Evolutionary conservation across 73 alveolate species (phyloP), one percentile per base, ranked within the genome.

Genomic region (Paramecium biaurelia): DNA sequence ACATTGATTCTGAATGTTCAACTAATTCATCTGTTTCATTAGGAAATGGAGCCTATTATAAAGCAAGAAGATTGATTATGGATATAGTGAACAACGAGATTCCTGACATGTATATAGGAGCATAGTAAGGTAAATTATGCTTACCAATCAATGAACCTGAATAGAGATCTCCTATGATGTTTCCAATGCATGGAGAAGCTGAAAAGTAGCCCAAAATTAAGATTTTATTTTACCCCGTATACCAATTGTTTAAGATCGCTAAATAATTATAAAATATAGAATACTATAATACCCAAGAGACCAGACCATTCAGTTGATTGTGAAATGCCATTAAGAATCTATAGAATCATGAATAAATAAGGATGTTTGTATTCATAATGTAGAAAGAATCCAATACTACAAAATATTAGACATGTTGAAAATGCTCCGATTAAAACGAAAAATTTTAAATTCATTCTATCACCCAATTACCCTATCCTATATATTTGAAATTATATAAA

Each of bases 241-340:
- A 79, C 90, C 90, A 79, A 79, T 79, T 79, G 32, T 79, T 79
- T 45, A 79, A 24, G 43, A 79, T 79, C 28, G 90, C 90, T 45
- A 79, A 24, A 30, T 30, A 63, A 30, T 30, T 63, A 30, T 32
- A 30, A 63, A 30, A 63, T 63, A 30, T 63, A 53, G 68, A 53
- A 53, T 53, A 53, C 68, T 18, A 53, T 15, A 53, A 18, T 63
- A 63, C 84, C 84, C 45, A 63, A 63, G 41, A 79, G 74, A 42
- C 90, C 90, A 20, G 90, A 63, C 90, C 90, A 79, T 30, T 58
- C 90, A 14, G 90, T 41, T 18, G 90, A 32, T 79, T 79, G 15
- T 2, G 90, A 23, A 23, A 79, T 26, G 15, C 90, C 90, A 45
- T 79, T 79, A 21, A 79, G 76, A 79, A 45, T 45, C 47, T 30